Conservation (phyloP, 768 basidiomycete genomes). For the Pholiota molesta region DNA sequence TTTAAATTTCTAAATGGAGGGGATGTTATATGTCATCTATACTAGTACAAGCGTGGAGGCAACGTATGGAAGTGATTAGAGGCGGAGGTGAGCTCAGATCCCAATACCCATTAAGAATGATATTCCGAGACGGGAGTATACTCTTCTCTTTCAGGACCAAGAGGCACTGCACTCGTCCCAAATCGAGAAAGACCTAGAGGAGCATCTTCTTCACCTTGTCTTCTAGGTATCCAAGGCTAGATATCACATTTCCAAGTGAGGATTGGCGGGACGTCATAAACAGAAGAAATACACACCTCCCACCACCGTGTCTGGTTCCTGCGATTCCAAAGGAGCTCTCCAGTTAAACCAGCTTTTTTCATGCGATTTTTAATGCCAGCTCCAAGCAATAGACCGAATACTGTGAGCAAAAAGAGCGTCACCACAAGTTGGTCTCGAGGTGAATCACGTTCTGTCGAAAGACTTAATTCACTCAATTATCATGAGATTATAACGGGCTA, state of each 20-base stretch:
- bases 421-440: conserved; percentile 95
- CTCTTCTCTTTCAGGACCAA: conserved; percentile 37
- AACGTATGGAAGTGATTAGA: neutral
- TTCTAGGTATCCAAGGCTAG: conserved; percentile 56
- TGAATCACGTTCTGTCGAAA: conserved; percentile 81
- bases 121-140: conserved; percentile 46
- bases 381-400: conserved; percentile 82
- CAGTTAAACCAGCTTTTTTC: conserved; percentile 72
- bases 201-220: conserved; percentile 48
- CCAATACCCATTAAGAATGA: conserved; percentile 20
- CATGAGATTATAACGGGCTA: conserved; percentile 1
- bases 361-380: conserved; percentile 86
- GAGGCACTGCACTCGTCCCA: conserved; percentile 42
- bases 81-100: neutral
- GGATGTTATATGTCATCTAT: neutral
- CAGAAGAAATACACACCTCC: conserved; percentile 58
- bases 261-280: neutral
- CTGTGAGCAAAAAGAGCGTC: conserved; percentile 84
- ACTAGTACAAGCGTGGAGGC: conserved; percentile 4
- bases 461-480: conserved; percentile 9
- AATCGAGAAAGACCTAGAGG: conserved; percentile 45
- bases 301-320: conserved; percentile 70
- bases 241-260: neutral
- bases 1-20: neutral
- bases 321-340: conserved; percentile 59